Evolutionary conservation across 2,329 filamentous ascomycete genomes (phyloP), one percentile per base, ranked within the genome.

Genomic region (Septoria linicola): DNA sequence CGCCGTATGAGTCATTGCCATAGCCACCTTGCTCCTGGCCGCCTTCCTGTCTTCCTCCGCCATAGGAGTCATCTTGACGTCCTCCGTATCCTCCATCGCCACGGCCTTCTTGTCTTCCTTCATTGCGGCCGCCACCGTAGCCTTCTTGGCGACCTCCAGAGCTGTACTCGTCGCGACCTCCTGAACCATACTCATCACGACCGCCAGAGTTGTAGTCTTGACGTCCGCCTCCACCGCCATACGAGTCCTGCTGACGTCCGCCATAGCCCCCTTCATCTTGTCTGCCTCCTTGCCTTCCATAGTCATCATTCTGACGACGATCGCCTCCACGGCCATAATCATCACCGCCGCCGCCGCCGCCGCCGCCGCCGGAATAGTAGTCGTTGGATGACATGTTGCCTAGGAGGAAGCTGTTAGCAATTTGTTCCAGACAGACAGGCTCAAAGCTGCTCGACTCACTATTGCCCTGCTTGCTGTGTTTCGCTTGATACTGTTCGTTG

Each of bases 341-440:
- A 23, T 55, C 34, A 8, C 55, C 42, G 8, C 57, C 60, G 8
- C 50, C 58, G 25, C 59, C 55, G 14, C 54, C 57, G 14, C 55
- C 59, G 16, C 59, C 62, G 53, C 54, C 58, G 14, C 55, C 59
- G n/a, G 58, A 61, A 53, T 63, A 58, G 34, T 49, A 49, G 45
- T 59, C 59, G 52, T 58, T 58, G 51, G 63, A 65, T 42, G 63
- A 64, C 61, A 65, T 65, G 5, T 13, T 47, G 17, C 23, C n/a
- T 44, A 14, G 4, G 19, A 39, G n/a, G 16, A 36, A 3, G 8
- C 14, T 16, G 17, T 36, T 4, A 36, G 34, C 34, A 11, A 21
- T 16, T 3, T 39, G 17, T 13, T 8, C 36, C 8, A 10, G 17
- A 21, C 23, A 27, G 10, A 27, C 5, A 27, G 10, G 23, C 23